Conservation (phyloP, 2,329 filamentous ascomycete species). For the Aspergillus tanneri region DNA sequence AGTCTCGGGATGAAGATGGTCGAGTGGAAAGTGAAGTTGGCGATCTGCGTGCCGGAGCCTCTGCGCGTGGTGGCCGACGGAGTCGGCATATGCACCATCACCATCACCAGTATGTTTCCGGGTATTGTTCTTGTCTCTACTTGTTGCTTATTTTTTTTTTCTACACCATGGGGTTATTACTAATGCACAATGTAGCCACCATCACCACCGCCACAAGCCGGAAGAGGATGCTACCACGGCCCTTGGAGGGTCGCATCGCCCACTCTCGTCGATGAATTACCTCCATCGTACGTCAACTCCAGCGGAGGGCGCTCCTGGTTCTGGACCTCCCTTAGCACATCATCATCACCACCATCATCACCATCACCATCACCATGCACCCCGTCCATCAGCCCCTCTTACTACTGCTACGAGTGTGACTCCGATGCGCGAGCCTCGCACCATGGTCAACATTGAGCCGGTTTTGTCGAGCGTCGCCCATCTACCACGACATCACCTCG, state of each 20-base stretch:
- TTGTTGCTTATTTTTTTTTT: no score
- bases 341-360: constrained; percentile 49
- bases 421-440: constrained; percentile 59
- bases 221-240: constrained; percentile 47
- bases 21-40: constrained; percentile 65
- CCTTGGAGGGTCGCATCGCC: constrained; percentile 25
- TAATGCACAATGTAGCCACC: constrained; percentile 39
- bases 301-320: constrained; percentile 22
- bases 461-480: constrained; percentile 71
- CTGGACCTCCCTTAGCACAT: constrained; percentile 19
- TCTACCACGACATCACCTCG: constrained; percentile 74
- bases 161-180: not conserved
- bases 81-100: constrained; percentile 56
- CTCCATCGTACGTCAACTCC: constrained; percentile 33
- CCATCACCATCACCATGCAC: constrained; percentile 41
- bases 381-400: constrained; percentile 23
- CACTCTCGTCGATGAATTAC: constrained; percentile 26
- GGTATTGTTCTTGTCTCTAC: not conserved
- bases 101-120: constrained; percentile 52
- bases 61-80: constrained; percentile 67
- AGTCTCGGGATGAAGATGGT: constrained; percentile 72
- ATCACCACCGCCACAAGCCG: constrained; percentile 56
- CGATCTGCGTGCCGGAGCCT: constrained; percentile 61
- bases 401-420: constrained; percentile 24
- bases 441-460: constrained; percentile 65